Evolutionary conservation across 2,329 filamentous ascomycete species (phyloP).

Genomic region (Penicillium sp.): DNA sequence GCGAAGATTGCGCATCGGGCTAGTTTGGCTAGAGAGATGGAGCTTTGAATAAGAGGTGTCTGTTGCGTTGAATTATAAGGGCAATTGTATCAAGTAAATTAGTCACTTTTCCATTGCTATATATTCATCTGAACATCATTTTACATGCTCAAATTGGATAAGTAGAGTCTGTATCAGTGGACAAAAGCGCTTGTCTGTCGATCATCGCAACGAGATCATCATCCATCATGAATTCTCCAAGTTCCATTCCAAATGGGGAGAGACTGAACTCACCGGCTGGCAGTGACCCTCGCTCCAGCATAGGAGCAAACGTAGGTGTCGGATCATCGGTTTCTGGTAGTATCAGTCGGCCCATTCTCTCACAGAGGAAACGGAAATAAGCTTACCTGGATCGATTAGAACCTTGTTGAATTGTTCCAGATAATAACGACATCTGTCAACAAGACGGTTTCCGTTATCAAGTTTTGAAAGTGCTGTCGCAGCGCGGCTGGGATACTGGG

Average conservation of each 20-base stretch:
- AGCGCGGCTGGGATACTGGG: no score
- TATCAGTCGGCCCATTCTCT: not conserved
- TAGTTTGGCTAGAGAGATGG: slow-evolving; percentile 4
- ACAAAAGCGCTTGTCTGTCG: slow-evolving; percentile 2
- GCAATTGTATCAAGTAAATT: not conserved
- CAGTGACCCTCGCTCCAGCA: not conserved
- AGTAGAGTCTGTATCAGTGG: not conserved
- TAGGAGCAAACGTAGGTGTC: not conserved
- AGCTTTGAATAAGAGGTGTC: not conserved
- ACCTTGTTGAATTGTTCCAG: slow-evolving; percentile 22
- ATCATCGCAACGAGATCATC: slow-evolving; percentile 26
- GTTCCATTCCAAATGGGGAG: slow-evolving; percentile 33
- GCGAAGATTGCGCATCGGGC: slow-evolving; percentile 19
- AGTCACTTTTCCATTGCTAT: not conserved
- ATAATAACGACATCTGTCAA: slow-evolving; percentile 31
- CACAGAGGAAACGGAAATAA: not conserved
- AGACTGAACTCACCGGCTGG: slow-evolving; percentile 8
- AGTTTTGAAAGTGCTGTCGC: no score
- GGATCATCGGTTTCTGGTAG: not conserved
- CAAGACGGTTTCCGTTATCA: no score
- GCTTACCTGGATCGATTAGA: slow-evolving; percentile 9
- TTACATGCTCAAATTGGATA: not conserved
- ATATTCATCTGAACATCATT: not conserved
- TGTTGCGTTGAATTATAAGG: not conserved
- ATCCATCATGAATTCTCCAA: slow-evolving; percentile 41